Evolutionary conservation across 169 alveolate species (phyloP).

Genomic region (Cryptosporidium xiaoi): DNA sequence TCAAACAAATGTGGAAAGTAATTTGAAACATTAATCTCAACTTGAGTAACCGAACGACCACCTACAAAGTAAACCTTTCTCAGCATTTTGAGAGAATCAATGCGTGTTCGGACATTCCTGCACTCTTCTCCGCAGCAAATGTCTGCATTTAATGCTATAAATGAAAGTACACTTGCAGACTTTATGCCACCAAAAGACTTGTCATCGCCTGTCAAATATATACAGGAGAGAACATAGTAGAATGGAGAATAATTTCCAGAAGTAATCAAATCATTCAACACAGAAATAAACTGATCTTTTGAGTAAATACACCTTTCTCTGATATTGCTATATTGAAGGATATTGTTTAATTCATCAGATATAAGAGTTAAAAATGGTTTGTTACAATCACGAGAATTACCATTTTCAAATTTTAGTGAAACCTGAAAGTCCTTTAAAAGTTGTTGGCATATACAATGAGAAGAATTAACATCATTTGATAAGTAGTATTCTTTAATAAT

Average conservation of each 20-base stretch:
- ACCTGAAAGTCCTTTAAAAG: conserved; percentile 9
- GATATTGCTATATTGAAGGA: background rate
- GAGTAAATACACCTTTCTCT: background rate
- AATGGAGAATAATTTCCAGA: conserved; percentile 43
- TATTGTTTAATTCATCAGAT: background rate
- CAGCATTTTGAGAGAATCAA: conserved; percentile 7
- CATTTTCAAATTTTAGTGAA: background rate
- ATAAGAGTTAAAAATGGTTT: conserved; percentile 18
- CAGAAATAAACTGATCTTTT: background rate
- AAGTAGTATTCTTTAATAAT: background rate
- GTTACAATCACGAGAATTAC: background rate
- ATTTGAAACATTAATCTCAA: conserved; percentile 17
- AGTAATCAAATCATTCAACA: background rate
- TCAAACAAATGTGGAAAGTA: conserved; percentile 26
- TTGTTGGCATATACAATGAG: conserved; percentile 15
- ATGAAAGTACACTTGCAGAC: conserved; percentile 5
- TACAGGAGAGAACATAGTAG: background rate
- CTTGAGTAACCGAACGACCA: background rate
- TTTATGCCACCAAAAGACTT: background rate
- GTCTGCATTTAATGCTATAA: conserved; percentile 21
- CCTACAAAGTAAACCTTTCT: background rate
- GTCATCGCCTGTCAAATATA: conserved; percentile 6
- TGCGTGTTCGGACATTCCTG: background rate
- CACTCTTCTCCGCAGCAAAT: conserved; percentile 25
- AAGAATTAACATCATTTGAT: background rate